Evolutionary conservation across 345 rosid species (phyloP), one percentile per base, ranked within the genome.

Genomic region (Citrus medica): DNA sequence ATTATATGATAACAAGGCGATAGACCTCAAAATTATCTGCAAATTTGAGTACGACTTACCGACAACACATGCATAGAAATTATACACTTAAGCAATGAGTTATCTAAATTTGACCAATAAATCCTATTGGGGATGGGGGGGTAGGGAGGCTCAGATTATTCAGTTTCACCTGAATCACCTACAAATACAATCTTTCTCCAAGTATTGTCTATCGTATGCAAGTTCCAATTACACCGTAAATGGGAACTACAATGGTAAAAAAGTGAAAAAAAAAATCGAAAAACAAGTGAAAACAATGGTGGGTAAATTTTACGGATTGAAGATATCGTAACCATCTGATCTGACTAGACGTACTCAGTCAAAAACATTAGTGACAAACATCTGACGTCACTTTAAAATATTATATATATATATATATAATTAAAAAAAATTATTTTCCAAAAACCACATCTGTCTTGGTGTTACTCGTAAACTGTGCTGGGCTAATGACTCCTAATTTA

Each of bases 351-450:
- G 25, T 21, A 21, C 58, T n/a, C 61, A 51, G 48, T 63, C 69
- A 25, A 80, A 58, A 74, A 74, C 74, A 67, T 1, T 14, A 17
- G 51, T 67, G 70, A 79, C 55, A 61, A 35, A 59, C 5, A 32
- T 55, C 72, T 74, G 65, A 78, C 83, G 83, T 85, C 87, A 85
- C 78, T 60, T 60, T 38, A 38, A 38, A 1, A 33, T 33, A 33
- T 32, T 32, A 38, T 38, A 37, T 38, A 38, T 9, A 40, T 9
- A 40, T 40, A 40, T 40, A 40, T 40, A 40, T 40, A 38, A 8
- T 40, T 40, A 9, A 40, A 9, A 9, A 7, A 40, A 12, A 10
- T 3, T 12, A 46, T 46, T 46, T 46, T 13, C 51, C 14, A 17
- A 13, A 46, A 12, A 46, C 51, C 51, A 13, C 51, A 46, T 46